Evolutionary conservation across 495 filamentous ascomycete species (phyloP), one percentile per base, ranked within the genome.

Genomic region (Daldinia bambusicola): DNA sequence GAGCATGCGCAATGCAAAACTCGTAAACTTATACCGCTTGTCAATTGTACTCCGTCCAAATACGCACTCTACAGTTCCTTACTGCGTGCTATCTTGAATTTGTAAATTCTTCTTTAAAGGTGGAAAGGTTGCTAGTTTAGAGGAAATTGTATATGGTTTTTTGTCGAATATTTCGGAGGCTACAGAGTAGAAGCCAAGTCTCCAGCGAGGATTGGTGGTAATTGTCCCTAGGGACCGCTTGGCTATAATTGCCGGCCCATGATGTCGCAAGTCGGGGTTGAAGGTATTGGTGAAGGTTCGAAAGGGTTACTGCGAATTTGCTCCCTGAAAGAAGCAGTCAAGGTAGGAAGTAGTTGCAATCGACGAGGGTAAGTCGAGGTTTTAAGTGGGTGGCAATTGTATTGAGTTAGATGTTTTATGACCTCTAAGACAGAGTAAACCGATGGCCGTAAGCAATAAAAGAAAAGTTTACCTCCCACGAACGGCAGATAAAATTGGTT

Each of bases 211-310:
- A 67, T 68, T 61, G 69, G 74, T 55, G 76, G 62, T 59, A 71
- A 74, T 56, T 81, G 85, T 85, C 84, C 85, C 84, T 85, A 83
- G 75, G 84, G 84, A 87, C 84, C 78, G 84, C 77, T 68, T 75
- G 78, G 85, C 83, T 88, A 88, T 88, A 86, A 88, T 67, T 70
- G 76, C 50, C 77, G 67, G 70, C 74, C 72, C 84, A 87, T 87
- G 18, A 60, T 78, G 68, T 65, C 63, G 57, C 34, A 45, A 66
- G 69, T 58, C 12, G 43, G 30, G 45, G 48, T 63, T 52, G 57
- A 45, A 61, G 32, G 38, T 34, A 52, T 30, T 43, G 43, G 14
- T 8, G 26, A 57, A 16, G 62, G 58, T 22, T 51, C 36, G 40
- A 31, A 55, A 18, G 57, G 32, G 53, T 10, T 65, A 41, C 50